phyloP scores from a whole-genome alignment of 768 basidiomycete genomes.

The Rhizopogon roseolus region DNA sequence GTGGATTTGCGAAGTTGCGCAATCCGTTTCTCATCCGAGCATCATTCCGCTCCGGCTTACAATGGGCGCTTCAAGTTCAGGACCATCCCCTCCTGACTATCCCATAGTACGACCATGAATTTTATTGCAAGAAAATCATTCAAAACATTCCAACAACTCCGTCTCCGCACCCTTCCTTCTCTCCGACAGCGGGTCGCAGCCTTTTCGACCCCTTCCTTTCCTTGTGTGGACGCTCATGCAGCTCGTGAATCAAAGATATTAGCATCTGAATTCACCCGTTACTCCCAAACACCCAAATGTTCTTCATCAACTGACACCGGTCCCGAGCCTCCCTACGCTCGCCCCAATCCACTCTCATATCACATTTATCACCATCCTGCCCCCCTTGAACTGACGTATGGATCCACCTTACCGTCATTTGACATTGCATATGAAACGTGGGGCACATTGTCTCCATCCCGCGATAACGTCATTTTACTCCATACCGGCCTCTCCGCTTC shows the following conservation, averaged over 20 bases:
- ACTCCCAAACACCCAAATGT: constrained; percentile 7
- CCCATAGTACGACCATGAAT: background rate
- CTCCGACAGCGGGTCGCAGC: background rate
- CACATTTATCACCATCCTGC: constrained; percentile 54
- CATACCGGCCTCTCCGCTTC: constrained; percentile 96
- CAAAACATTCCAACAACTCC: background rate
- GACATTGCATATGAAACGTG: constrained; percentile 97
- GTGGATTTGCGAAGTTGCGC: too few species aligned
- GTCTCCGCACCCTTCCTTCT: background rate
- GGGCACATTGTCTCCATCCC: constrained; percentile 76
- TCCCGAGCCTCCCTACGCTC: constrained; percentile 79
- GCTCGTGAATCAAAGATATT: constrained; percentile 56
- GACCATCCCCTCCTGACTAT: background rate
- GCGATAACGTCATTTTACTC: constrained; percentile 88
- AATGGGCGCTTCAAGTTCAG: constrained; percentile 18
- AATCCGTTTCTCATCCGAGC: too few species aligned
- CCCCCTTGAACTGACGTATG: constrained; percentile 66
- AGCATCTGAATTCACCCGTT: constrained; percentile 21
- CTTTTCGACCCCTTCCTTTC: constrained; percentile 37
- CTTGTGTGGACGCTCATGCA: constrained; percentile 83
- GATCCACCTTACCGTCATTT: constrained; percentile 58
- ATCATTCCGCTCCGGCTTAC: background rate
- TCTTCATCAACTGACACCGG: constrained; percentile 40
- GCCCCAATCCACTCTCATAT: constrained; percentile 75
- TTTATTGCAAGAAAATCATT: background rate